A percentile compares a stretch with the other conserved stretches of the same genome.
Conservation (phyloP, 1,284 basidiomycete genomes). For the Chalciporus sp. region DNA sequence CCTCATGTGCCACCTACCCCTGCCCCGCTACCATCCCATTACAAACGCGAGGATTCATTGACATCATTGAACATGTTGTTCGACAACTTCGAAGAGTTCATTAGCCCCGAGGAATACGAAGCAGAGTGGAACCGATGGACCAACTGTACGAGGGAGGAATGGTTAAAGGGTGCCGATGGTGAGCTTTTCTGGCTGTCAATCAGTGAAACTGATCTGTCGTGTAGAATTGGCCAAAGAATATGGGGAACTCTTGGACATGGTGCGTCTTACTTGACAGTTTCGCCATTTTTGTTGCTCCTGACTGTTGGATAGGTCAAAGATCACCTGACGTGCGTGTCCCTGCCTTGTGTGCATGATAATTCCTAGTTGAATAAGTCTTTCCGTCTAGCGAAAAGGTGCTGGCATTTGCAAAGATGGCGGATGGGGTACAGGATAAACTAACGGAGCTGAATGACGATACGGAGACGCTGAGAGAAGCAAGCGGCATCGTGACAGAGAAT, state of each 20-base stretch:
- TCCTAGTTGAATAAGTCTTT: conserved; percentile 1
- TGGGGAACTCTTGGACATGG: conserved; percentile 26
- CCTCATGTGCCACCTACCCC: conserved; percentile 22
- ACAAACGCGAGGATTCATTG: conserved; percentile 7
- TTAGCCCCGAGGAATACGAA: conserved; percentile 24
- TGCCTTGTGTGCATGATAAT: background rate
- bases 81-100: conserved; percentile 17
- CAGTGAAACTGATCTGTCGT: conserved; percentile 4
- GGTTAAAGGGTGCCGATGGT: conserved; percentile 32
- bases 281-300: background rate
- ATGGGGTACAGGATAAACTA: conserved; percentile 21
- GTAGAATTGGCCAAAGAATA: conserved; percentile 26
- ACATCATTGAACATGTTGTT: conserved; percentile 20
- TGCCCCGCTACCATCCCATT: conserved; percentile 2
- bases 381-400: conserved; percentile 20
- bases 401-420: conserved; percentile 20
- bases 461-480: conserved; percentile 18
- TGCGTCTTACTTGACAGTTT: conserved; percentile 13
- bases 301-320: conserved; percentile 28
- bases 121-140: conserved; percentile 30
- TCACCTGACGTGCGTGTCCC: conserved; percentile 27
- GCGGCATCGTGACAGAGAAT: conserved; percentile 23
- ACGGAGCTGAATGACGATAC: conserved; percentile 17
- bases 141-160: conserved; percentile 32
- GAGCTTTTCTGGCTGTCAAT: background rate